Percentiles rank a stretch among this genome's conserved stretches.
phyloP scores from a whole-genome alignment of 1,139 yeast species.

The Suhomyces yuchorum region DNA sequence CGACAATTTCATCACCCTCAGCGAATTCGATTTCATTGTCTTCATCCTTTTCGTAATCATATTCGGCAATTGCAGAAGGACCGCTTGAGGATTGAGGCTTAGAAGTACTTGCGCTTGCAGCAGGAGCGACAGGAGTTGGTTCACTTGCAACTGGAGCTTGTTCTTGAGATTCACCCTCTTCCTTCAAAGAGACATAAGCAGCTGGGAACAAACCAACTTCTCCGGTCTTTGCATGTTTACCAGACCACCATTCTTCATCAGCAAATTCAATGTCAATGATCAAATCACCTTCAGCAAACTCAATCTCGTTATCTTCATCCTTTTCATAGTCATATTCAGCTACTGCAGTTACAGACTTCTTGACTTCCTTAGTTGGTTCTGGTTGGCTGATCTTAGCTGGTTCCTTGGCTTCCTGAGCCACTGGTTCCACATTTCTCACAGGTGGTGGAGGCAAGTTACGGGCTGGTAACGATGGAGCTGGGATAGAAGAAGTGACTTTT shows the following conservation, averaged over 20 bases:
- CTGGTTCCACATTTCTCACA: conserved; percentile 13
- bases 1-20: conserved; percentile 79
- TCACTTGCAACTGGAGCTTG: conserved; percentile 17
- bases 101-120: conserved; percentile 19
- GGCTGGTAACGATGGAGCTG: conserved; percentile 28
- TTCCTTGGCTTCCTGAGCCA: conserved; percentile 12
- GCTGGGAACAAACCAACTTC: conserved; percentile 74
- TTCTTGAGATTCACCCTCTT: conserved; percentile 19
- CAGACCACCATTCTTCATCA: conserved; percentile 86
- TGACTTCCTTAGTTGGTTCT: conserved; percentile 6
- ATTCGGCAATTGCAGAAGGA: conserved; percentile 74
- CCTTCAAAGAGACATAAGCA: conserved; percentile 58
- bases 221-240: conserved; percentile 60
- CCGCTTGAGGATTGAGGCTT: conserved; percentile 29
- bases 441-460: conserved; percentile 26
- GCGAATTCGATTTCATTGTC: conserved; percentile 77
- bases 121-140: conserved; percentile 18
- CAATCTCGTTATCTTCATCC: conserved; percentile 76
- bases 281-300: conserved; percentile 63
- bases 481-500: conserved; percentile 9
- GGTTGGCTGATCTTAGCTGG: conserved; percentile 6
- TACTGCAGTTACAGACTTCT: conserved; percentile 43
- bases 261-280: conserved; percentile 67
- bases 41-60: conserved; percentile 86
- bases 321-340: conserved; percentile 53